A percentile compares a stretch with the other conserved stretches of the same genome.
Conservation (phyloP, 164 flowering plant species). For the Stephania yunnanensis region DNA sequence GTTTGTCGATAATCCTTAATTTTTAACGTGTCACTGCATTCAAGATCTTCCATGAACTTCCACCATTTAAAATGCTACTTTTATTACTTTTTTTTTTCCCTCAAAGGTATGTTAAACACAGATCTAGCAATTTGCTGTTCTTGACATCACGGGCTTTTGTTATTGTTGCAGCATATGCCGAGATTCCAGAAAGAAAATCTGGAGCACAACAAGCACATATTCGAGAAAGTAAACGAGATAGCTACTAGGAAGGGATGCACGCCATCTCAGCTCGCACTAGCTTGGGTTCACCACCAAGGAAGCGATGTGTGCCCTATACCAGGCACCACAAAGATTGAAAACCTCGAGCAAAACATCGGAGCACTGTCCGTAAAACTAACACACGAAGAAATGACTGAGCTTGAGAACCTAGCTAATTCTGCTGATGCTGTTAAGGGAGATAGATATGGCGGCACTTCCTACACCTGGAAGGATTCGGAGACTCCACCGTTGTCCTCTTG, state of each 20-base stretch:
- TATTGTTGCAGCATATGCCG: no score
- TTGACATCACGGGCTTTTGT: no score
- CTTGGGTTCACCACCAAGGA: slow-evolving; percentile 39
- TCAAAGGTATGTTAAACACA: no score
- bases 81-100: no score
- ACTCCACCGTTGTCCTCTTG: slow-evolving; percentile 23
- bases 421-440: slow-evolving; percentile 32
- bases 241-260: slow-evolving; percentile 33
- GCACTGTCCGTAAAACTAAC: slow-evolving; percentile 30
- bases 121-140: no score
- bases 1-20: no score
- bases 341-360: slow-evolving; percentile 37
- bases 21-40: no score
- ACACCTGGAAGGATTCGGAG: slow-evolving; percentile 28
- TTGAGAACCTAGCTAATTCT: slow-evolving; percentile 30
- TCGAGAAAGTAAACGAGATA: slow-evolving; percentile 21
- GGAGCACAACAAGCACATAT: slow-evolving; percentile 22
- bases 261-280: slow-evolving; percentile 33
- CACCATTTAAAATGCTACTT: no score
- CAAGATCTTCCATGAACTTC: no score
- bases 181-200: slow-evolving; percentile 23
- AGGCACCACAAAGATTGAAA: slow-evolving; percentile 38
- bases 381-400: slow-evolving; percentile 38
- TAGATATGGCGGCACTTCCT: slow-evolving; percentile 4
- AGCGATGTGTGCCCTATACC: slow-evolving; percentile 35